Evolutionary conservation across 768 basidiomycete genomes (phyloP).

Genomic region (Boletus patriciae): DNA sequence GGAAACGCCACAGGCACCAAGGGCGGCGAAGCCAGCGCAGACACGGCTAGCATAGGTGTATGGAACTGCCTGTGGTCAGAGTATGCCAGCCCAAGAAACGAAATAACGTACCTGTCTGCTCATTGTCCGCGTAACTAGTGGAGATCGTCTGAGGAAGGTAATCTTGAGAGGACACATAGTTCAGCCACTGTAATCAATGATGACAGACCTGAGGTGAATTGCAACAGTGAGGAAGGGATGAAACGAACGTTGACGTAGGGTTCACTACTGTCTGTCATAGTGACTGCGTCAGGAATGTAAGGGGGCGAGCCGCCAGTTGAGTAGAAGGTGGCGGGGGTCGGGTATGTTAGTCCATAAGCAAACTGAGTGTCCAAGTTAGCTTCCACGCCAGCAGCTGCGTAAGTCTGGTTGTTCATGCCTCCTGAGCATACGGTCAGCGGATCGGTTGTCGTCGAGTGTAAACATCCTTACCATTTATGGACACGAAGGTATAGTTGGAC

Average conservation of each 20-base stretch:
- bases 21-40: constrained; percentile 61
- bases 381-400: constrained; percentile 55
- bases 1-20: constrained; percentile 67
- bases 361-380: constrained; percentile 70
- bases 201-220: background rate
- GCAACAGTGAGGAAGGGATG: background rate
- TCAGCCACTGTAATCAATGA: constrained; percentile 52
- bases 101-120: constrained; percentile 56
- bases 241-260: constrained; percentile 45
- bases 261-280: constrained; percentile 46
- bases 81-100: background rate
- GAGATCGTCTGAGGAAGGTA: constrained; percentile 61
- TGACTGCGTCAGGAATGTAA: constrained; percentile 48
- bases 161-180: constrained; percentile 50
- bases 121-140: constrained; percentile 71
- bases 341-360: constrained; percentile 62
- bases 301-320: constrained; percentile 64
- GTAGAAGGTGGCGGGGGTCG: constrained; percentile 58
- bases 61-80: constrained; percentile 47
- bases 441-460: background rate
- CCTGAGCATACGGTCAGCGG: constrained; percentile 38
- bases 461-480: constrained; percentile 49
- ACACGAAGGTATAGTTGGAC: constrained; percentile 52
- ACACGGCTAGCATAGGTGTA: constrained; percentile 53
- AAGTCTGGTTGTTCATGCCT: constrained; percentile 58